phyloP scores from a whole-genome alignment of 2,329 filamentous ascomycete species.

The Laburnicola sp. region DNA sequence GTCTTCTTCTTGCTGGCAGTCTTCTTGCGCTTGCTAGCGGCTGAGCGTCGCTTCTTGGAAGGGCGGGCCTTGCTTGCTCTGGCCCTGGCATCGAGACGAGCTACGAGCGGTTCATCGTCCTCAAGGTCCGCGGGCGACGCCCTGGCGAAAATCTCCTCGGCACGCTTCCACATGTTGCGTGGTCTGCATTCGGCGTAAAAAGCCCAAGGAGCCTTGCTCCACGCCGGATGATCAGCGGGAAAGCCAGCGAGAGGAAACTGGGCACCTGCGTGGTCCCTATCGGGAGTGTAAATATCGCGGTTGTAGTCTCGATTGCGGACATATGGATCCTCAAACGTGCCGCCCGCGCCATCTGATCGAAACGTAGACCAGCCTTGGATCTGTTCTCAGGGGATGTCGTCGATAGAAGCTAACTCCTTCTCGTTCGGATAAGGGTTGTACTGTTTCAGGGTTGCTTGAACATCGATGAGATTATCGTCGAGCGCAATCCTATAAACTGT shows the following conservation, averaged over 20 bases:
- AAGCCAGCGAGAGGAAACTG: conserved; percentile 4
- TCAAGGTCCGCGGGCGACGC: neutral
- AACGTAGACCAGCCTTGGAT: neutral
- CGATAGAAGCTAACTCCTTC: conserved; percentile 1
- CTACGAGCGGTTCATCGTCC: neutral
- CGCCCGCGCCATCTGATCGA: neutral
- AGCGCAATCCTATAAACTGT: neutral
- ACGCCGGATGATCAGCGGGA: neutral
- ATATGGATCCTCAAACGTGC: neutral
- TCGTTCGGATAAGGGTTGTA: conserved; percentile 1
- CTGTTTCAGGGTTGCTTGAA: neutral
- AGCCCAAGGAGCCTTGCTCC: neutral
- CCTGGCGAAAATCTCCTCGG: neutral
- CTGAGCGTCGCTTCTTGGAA: neutral
- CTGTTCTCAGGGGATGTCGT: neutral
- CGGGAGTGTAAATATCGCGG: neutral
- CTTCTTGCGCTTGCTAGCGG: neutral
- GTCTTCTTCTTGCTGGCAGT: neutral
- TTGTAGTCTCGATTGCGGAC: neutral
- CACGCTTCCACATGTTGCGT: neutral
- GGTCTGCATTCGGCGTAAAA: neutral
- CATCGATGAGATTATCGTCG: neutral
- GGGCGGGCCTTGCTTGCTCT: neutral
- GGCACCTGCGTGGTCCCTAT: neutral
- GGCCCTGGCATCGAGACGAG: neutral